Percentiles rank a stretch among this genome's conserved stretches.
Evolutionary conservation across 208 protist genomes (phyloP).

Genomic region (Trypanosoma vivax): DNA sequence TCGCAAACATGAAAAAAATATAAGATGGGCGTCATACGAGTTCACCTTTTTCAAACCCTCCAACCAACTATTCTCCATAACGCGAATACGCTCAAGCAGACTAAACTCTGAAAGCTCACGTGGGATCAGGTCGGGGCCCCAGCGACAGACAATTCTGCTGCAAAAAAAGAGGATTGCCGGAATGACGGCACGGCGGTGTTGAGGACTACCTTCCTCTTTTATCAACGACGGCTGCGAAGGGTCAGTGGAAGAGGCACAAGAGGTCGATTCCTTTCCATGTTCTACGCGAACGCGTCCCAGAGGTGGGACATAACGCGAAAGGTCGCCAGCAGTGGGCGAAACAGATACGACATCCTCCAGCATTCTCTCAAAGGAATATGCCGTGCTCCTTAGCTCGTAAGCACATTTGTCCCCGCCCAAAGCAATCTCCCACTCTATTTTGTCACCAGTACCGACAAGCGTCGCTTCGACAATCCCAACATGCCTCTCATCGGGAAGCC

Average conservation of each 20-base stretch:
- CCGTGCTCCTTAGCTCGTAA: slow-evolving; percentile 23
- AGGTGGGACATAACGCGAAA: slow-evolving; percentile 32
- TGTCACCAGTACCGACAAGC: slow-evolving; percentile 53
- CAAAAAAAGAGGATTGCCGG: slow-evolving; percentile 73
- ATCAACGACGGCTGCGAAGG: neutral
- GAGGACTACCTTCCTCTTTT: too few species aligned
- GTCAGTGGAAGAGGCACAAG: neutral
- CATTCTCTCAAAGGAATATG: slow-evolving; percentile 48
- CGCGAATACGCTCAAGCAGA: slow-evolving; percentile 41
- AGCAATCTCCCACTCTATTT: slow-evolving; percentile 36
- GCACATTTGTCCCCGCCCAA: slow-evolving; percentile 30
- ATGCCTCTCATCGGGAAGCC: slow-evolving; percentile 53
- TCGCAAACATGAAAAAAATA: slow-evolving; percentile 41
- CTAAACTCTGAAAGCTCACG: slow-evolving; percentile 25
- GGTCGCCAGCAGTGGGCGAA: slow-evolving; percentile 20
- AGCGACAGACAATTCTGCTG: slow-evolving; percentile 59
- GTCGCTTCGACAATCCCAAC: slow-evolving; percentile 36
- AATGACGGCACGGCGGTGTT: slow-evolving; percentile 8
- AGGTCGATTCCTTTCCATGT: neutral
- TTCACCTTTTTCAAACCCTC: slow-evolving; percentile 32
- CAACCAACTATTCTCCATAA: slow-evolving; percentile 64
- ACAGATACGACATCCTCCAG: slow-evolving; percentile 19
- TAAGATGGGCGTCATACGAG: slow-evolving; percentile 9
- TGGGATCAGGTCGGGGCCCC: slow-evolving; percentile 29
- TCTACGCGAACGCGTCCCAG: slow-evolving; percentile 13